Base-by-base conservation (phyloP, 2,329 filamentous ascomycete genomes). In the Fusarium fracticaudum region DNA sequence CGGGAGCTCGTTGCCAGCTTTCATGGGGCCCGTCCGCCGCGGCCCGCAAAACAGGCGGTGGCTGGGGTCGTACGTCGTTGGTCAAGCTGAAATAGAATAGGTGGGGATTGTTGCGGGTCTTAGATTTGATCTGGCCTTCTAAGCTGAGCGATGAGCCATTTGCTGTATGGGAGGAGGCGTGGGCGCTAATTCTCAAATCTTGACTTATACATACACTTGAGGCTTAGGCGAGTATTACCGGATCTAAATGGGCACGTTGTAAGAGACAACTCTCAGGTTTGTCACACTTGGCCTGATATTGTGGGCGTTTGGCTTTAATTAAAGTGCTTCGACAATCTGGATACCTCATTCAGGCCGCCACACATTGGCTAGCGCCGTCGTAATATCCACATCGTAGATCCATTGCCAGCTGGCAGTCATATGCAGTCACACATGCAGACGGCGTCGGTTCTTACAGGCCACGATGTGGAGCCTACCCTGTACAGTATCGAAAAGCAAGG, bases 401-500 rank as follows among this genome's bases (percentile, higher is more conserved):
- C 50, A 64, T 72, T 74, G 78, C 78, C 78, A 79, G 77, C 75
- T 79, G 78, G 78, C 78, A 78, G 71, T 79, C 74, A 77, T 74
- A 72, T 77, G 76, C 61, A 65, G 64, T 60, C 67, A 72, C 78
- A 77, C 76, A 76, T 77, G 78, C 73, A 55, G 48, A 76, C 70
- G 33, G 43, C 59, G 37, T 45, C 44, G 26, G 24, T 48, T 62
- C 41, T 53, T 54, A 55, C 51, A 59, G 45, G 62, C 29, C 17
- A 35, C 55, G 17, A 50, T 41, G 54, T 55, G 31, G 54, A 40
- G 54, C 44, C 58, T 73, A 75, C 72, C 72, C 72, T 75, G 61
- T 64, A 76, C 60, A 31, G 40, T 43, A n/a, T 47, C 26, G 26
- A 73, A 54, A 51, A 38, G 53, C 24, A n/a, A 40, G 24, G 6